Evolutionary conservation across 345 rosid genomes (phyloP).

Genomic region (Mercurialis annua): DNA sequence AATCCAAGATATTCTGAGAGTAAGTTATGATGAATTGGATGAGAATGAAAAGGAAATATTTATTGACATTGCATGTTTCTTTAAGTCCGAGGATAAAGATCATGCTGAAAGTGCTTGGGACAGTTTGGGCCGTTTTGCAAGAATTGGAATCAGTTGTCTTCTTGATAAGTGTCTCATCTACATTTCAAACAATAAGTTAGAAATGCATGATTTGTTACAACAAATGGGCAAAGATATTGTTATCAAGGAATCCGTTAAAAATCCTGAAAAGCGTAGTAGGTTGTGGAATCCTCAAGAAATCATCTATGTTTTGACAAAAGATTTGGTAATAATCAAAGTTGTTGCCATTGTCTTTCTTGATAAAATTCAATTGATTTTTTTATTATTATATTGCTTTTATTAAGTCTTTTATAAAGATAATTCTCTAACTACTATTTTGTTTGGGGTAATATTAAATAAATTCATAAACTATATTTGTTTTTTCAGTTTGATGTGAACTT

Average conservation of each 20-base stretch:
- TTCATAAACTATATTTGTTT: too few relatives aligned
- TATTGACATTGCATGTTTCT: constrained; percentile 20
- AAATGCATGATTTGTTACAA: not conserved
- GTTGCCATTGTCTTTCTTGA: not conserved
- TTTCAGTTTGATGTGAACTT: too few relatives aligned
- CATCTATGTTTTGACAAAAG: not conserved
- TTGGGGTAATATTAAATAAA: too few relatives aligned
- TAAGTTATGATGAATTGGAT: constrained; percentile 5
- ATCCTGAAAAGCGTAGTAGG: not conserved
- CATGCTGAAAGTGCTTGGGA: not conserved
- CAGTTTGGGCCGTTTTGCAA: not conserved
- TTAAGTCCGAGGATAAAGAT: not conserved
- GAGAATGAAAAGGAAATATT: constrained; percentile 1
- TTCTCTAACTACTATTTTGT: not conserved
- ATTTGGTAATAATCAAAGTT: not conserved
- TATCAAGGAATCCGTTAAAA: not conserved
- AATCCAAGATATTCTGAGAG: not conserved
- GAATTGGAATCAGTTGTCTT: not conserved
- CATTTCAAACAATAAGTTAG: not conserved
- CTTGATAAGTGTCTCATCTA: constrained; percentile 3
- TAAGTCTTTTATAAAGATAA: too few relatives aligned
- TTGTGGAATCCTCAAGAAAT: not conserved
- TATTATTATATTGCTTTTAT: not conserved
- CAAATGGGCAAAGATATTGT: constrained; percentile 9
- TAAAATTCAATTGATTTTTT: too few relatives aligned